Base-by-base conservation (phyloP, 192 early-diverging fungal genomes). In the Lobosporangium transversale region DNA sequence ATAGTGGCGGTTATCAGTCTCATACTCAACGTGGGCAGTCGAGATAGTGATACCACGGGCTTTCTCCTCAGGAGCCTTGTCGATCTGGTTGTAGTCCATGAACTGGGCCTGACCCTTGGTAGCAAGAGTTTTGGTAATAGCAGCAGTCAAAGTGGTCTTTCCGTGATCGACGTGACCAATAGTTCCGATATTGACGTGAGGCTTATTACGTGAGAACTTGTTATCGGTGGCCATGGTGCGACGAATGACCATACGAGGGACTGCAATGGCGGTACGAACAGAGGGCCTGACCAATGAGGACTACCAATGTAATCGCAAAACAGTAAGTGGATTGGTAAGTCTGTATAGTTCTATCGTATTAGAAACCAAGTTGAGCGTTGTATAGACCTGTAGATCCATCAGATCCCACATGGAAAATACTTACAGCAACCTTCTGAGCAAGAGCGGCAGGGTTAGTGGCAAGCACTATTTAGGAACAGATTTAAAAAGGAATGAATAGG, bases 101-200 rank as follows among this genome's bases (percentile, higher is more conserved):
- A 95, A 97, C 85, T 97, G 80, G 24, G 94, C 94, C 56, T 91
- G 87, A 58, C 94, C 94, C 36, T 75, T 67, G 58, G 84, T 79
- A 53, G 92, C 90, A 52, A 98, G 88, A 32, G 96, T 95, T 85
- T 97, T 97, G 58, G 97, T 98, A 78, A 99, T 99, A 66, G 97
- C 97, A 37, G 97, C 97, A 20, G 97, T 97, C 73, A 98, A 91
- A 36, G 97, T 97, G 26, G 97, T 97, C 89, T 97, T 99, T 58
- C 95, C 96, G 89, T 98, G 96, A 80, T 99, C 96, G 66, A 99
- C 96, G 84, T 99, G 97, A 49, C 97, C 97, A 73, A 99, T 98
- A 36, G 96, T 98, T 63, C 96, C 96, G 69, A 99, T 94, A 85
- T 99, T 99, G 79, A 99, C 89, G 83, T 99, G 97, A 10, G 95